These are phyloP conservation scores for Scenedesmus sp. DNA, from an alignment of 163 green algal genomes.

Conservation along the genomic window DNA sequence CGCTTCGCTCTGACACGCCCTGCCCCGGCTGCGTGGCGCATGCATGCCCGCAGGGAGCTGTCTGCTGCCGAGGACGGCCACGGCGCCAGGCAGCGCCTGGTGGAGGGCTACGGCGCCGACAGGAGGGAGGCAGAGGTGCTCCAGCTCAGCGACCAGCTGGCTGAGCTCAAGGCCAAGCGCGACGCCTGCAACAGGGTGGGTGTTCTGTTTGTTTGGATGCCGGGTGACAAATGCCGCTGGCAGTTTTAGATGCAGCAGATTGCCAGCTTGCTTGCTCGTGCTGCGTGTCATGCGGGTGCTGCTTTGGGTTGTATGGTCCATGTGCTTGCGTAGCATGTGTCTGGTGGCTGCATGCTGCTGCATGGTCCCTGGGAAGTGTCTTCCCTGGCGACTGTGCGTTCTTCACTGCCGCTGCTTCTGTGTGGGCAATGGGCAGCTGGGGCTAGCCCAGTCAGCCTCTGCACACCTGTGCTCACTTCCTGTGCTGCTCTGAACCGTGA, in stretches of 20 bases:
- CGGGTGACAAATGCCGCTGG: neutral
- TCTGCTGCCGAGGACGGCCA: neutral
- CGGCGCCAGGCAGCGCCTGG: constrained; percentile 20
- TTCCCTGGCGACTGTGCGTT: too few species aligned
- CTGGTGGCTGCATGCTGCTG: too few species aligned
- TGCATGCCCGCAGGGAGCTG: neutral
- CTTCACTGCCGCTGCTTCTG: too few species aligned
- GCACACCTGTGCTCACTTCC: too few species aligned
- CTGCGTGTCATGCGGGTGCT: too few species aligned
- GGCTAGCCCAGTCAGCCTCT: constrained; percentile 28
- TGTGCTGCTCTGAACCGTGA: too few species aligned
- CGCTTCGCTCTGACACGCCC: neutral
- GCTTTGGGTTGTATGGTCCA: too few species aligned
- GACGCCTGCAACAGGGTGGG: neutral
- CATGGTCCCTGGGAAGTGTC: too few species aligned
- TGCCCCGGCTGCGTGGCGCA: too few species aligned
- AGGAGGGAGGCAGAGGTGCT: neutral
- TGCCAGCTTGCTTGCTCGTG: too few species aligned
- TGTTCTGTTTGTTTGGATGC: neutral
- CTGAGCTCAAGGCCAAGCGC: neutral
- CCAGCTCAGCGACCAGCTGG: neutral
- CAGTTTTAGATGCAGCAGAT: neutral
- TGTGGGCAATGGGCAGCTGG: too few species aligned
- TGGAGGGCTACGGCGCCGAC: constrained; percentile 22
- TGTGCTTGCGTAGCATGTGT: too few species aligned